Evolutionary conservation across 140 eudicot species (phyloP), one percentile per base, ranked within the genome.

Genomic region (Ambrosia hybrid): DNA sequence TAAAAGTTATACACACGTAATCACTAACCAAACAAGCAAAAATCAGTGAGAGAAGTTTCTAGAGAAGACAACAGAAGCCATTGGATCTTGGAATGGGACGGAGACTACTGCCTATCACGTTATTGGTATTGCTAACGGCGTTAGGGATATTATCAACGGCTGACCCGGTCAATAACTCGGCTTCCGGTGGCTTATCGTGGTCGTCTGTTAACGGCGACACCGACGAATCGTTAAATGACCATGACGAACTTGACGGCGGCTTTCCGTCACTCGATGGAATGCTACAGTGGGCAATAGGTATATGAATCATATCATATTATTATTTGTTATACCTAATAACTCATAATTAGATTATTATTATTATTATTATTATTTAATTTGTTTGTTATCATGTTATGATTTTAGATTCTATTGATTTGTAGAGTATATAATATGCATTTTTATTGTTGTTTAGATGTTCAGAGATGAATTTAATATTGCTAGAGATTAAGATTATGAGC

Each of bases 271-370:
- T 93, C 48, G 98, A 93, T n/a, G 96, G 98, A 55, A 93, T 89
- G 92, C 65, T 93, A 62, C 96, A 93, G 82, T 93, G 98, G 98
- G 96, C 98, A 17, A 87, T 93, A 59, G 98, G 97, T 93, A 79
- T 12, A 56, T 16, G 30, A 41, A 41, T 36, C 51, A 17, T 16
- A 30, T 30, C 34, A 30, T 30, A 30, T 30, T 30, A 30, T 30
- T 30, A 30, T 30, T 30, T 30, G 0, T 30, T 30, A 30, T 70
- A 10, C 13, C 65, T 59, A 41, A 59, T 59, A 26, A 13, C 45
- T 61, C 36, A 1, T 61, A 33, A 64, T 59, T 26, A 0, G 6
- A 2, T 26, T 59, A 49, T 49, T 48, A 48, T 49, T n/a, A n/a
- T n/a, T n/a, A n/a, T n/a, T n/a, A n/a, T n/a, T n/a, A n/a, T n/a